phyloP scores from a whole-genome alignment of 805 yeast genomes.

The Saccharomycopsis fermentans region DNA sequence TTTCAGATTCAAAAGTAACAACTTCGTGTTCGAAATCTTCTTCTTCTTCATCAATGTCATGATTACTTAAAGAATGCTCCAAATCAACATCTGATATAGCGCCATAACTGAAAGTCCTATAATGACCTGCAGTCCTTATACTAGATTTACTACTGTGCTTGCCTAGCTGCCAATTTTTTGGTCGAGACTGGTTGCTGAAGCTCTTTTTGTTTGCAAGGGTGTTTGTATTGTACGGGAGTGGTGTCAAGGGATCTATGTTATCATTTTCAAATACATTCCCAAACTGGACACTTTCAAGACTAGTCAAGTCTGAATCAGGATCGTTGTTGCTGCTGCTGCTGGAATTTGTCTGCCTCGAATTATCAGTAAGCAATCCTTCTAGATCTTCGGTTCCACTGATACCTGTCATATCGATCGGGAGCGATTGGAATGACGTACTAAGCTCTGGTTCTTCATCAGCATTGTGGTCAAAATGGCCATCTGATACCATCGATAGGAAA shows the following conservation, averaged over 20 bases:
- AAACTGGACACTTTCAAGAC: neutral
- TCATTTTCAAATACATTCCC: neutral
- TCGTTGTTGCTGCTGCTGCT: neutral
- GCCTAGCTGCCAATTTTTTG: neutral
- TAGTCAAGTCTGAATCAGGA: neutral
- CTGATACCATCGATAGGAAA: conserved; percentile 30
- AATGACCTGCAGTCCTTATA: neutral
- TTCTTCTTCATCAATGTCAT: conserved; percentile 10
- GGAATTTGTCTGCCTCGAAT: neutral
- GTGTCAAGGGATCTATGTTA: neutral
- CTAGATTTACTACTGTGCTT: conserved; percentile 12
- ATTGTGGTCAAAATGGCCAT: conserved; percentile 23
- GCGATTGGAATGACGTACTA: conserved; percentile 8
- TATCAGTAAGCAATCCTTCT: neutral
- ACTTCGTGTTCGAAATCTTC: conserved; percentile 25
- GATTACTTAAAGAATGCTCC: neutral
- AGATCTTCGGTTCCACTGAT: neutral
- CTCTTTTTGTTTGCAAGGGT: neutral
- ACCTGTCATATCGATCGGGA: conserved; percentile 14
- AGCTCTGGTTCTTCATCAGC: conserved; percentile 23
- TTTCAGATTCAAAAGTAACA: conserved; percentile 30
- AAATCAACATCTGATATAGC: neutral
- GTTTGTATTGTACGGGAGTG: neutral
- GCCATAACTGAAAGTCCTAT: conserved; percentile 3
- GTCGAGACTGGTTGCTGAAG: neutral